phyloP scores from a whole-genome alignment of 2,329 filamentous ascomycete genomes.

The Lecanicillium sp. region DNA sequence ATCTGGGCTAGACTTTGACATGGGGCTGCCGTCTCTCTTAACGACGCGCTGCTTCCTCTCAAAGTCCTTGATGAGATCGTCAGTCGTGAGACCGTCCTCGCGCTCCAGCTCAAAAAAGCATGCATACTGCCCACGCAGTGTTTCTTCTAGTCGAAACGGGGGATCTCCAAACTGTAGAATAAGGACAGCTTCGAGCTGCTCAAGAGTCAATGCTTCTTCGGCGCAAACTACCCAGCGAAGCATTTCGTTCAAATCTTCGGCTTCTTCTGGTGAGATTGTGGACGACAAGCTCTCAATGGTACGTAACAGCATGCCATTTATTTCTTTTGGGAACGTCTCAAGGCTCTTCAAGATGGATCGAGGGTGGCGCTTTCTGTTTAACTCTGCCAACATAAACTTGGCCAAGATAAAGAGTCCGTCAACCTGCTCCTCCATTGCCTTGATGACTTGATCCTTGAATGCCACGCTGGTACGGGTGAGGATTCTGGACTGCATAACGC shows the following conservation, averaged over 20 bases:
- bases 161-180: slow-evolving; percentile 33
- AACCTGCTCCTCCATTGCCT: slow-evolving; percentile 31
- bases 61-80: slow-evolving; percentile 30
- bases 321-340: slow-evolving; percentile 34
- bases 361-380: slow-evolving; percentile 36
- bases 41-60: slow-evolving; percentile 20
- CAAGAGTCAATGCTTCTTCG: slow-evolving; percentile 32
- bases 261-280: slow-evolving; percentile 29
- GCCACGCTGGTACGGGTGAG: slow-evolving; percentile 23
- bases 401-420: slow-evolving; percentile 42
- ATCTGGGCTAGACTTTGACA: slow-evolving; percentile 6
- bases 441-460: slow-evolving; percentile 29
- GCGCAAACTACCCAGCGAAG: slow-evolving; percentile 38
- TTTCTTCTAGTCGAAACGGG: slow-evolving; percentile 32
- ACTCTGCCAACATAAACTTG: slow-evolving; percentile 42
- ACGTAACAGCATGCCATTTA: slow-evolving; percentile 32
- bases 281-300: slow-evolving; percentile 33
- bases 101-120: slow-evolving; percentile 39
- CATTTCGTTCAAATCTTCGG: slow-evolving; percentile 37
- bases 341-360: slow-evolving; percentile 36
- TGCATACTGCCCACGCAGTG: slow-evolving; percentile 34
- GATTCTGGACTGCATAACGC: slow-evolving; percentile 29
- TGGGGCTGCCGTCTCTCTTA: slow-evolving; percentile 8
- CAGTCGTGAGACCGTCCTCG: slow-evolving; percentile 34
- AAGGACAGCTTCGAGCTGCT: slow-evolving; percentile 34